Base-by-base conservation (phyloP, 495 filamentous ascomycete genomes). In the Diplogelasinospora grovesii region DNA sequence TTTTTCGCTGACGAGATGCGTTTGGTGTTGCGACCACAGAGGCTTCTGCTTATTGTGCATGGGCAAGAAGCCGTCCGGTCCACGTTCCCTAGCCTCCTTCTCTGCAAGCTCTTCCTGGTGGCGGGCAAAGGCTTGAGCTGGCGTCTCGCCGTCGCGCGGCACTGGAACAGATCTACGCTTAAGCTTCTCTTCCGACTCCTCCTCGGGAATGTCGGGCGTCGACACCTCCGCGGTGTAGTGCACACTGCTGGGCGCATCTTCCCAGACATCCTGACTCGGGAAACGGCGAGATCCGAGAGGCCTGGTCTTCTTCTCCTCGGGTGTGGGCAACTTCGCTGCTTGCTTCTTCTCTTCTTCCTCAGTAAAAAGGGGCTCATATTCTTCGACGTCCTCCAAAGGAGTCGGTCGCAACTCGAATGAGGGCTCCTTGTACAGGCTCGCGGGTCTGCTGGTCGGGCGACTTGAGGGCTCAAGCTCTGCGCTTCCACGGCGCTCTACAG, bases 221-320 rank as follows among this genome's bases (percentile, higher is more conserved):
- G 85, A 81, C 9, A 99, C 89, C 41, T 83, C 89, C 14, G 92
- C 79, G 22, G 85, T 78, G 42, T 86, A 79, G 50, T 89, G 81
- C 32, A 86, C 69, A 64, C 85, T 90, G 63, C 82, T 85, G 3
- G 92, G 92, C 0, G 89, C 84, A 62, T 99, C 92, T 59, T 99
- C 92, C 92, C 92, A 99, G 25, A 96, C 77, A 57, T 99, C 92
- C 48, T 83, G 79, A 58, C 88, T 95, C 1, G 92, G 92, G 64
- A 98, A 98, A 32, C 83, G 77, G 34, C 86, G 85, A 55, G 77
- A 75, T 44, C 76, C 73, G 33, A 83, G 78, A 16, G 74, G 68
- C 8, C 77, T 70, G 29, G 72, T 49, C 13, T 80, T 66, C 22
- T 73, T 70, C 48, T 67, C 57, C 18, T 66, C 64, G 16, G 47